Evolutionary conservation across 2,329 filamentous ascomycete species (phyloP), one percentile per base, ranked within the genome.

Genomic region (Aspergillus sp.): DNA sequence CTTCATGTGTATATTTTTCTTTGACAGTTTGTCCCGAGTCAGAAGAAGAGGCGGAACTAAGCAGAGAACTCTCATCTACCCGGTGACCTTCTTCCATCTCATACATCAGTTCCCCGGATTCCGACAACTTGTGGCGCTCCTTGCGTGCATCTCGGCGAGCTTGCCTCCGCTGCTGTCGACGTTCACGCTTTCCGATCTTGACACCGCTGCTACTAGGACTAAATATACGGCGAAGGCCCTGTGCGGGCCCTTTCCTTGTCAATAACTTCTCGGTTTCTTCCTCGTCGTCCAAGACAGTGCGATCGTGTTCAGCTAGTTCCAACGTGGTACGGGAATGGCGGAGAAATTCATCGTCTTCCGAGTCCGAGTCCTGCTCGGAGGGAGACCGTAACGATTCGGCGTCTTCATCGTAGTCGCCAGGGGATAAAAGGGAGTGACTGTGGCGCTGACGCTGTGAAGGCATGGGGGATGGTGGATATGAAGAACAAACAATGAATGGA

Each of bases 81-180:
- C 69, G 71, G 32, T 77, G 71, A 1, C 92, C 91, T 71, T 92
- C 89, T 75, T 97, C 93, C 89, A 94, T 91, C 77, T 95, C 90
- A 73, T 91, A 93, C 88, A 96, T 91, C 69, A 96, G 80, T 73
- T 88, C 85, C 42, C 89, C 88, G 65, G 91, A 86, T 71, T 91
- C 90, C 82, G 75, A 70, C 84, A 73, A 64, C 76, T 80, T 62
- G 82, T 81, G 68, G 42, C 70, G 85, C 86, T 67, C 80, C 78
- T 65, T 78, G 53, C 67, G 65, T 39, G 67, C 69, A 55, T 62
- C 69, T 59, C 70, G 5, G 36, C 36, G 69, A 70, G 84, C 78
- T 47, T 79, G 75, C 58, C 81, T 81, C 51, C 85, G 78, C 51
- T 74, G 75, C 57, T 73, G 74, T 63, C 83, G 80, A 67, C 83